Percentiles rank a stretch among this genome's conserved stretches.
These are phyloP conservation scores for Herpetomonas tarakana DNA, from an alignment of 208 protist genomes.

Conservation along the genomic window DNA sequence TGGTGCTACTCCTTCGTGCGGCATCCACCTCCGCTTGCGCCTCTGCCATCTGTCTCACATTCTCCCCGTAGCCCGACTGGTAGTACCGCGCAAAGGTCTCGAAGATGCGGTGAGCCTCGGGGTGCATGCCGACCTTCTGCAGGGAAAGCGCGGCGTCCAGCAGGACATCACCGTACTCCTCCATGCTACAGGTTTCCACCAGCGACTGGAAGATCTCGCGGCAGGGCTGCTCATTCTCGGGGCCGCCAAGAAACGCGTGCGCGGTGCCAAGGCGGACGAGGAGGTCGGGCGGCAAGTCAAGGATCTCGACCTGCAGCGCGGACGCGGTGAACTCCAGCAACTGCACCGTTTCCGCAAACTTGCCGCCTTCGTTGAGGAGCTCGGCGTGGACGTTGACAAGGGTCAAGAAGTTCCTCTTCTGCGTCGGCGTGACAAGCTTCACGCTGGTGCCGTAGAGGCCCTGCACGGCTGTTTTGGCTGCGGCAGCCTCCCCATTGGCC, in stretches of 20 bases:
- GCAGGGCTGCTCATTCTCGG: conserved; percentile 46
- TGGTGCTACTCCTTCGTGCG: not conserved
- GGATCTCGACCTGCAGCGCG: conserved; percentile 56
- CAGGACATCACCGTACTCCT: conserved; percentile 79
- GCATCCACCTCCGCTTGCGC: conserved; percentile 17
- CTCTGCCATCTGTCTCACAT: conserved; percentile 15
- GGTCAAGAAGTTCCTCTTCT: conserved; percentile 78
- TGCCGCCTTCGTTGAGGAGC: conserved; percentile 81
- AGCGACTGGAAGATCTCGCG: conserved; percentile 80
- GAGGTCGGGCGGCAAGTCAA: conserved; percentile 83
- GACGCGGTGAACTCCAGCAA: conserved; percentile 65
- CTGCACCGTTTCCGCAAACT: conserved; percentile 69
- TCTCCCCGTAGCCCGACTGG: conserved; percentile 38
- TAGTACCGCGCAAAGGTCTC: conserved; percentile 65
- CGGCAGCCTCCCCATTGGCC: not conserved
- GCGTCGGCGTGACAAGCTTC: conserved; percentile 30
- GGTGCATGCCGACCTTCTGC: conserved; percentile 69
- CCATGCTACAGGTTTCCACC: conserved; percentile 74
- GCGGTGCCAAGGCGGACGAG: conserved; percentile 78
- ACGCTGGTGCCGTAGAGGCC: conserved; percentile 56
- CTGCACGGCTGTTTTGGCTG: conserved; percentile 15
- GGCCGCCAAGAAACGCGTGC: conserved; percentile 69
- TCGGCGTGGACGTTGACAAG: conserved; percentile 88
- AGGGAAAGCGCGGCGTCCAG: conserved; percentile 74
- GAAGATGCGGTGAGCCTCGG: conserved; percentile 56